phyloP scores from a whole-genome alignment of 768 basidiomycete genomes.

The Termitomyces heimii region DNA sequence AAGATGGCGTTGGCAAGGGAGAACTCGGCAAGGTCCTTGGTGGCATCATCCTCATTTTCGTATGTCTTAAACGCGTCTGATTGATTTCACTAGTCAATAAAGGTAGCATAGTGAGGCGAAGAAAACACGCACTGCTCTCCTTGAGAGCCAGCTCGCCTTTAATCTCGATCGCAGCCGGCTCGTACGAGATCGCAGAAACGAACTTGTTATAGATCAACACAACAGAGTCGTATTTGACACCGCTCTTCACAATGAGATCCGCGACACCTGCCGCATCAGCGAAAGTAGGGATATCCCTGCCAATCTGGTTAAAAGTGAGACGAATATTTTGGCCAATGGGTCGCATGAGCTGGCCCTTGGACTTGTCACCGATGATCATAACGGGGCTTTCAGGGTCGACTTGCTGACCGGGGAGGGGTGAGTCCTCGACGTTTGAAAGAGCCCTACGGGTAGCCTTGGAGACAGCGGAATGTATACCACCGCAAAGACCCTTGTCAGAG shows the following conservation, averaged over 20 bases:
- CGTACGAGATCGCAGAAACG: conserved; percentile 87
- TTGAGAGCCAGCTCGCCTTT: conserved; percentile 77
- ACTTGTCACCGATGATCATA: conserved; percentile 95
- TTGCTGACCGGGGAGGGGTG: conserved; percentile 40
- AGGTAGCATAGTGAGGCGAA: neutral
- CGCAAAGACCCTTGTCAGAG: conserved; percentile 98
- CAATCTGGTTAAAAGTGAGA: conserved; percentile 96
- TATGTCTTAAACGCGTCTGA: conserved; percentile 89
- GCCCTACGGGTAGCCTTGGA: conserved; percentile 82
- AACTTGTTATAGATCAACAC: conserved; percentile 81
- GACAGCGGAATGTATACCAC: conserved; percentile 98
- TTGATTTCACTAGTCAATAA: neutral
- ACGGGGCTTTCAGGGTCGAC: conserved; percentile 61
- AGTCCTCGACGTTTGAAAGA: conserved; percentile 46
- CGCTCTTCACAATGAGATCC: conserved; percentile 84
- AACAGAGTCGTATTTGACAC: conserved; percentile 82
- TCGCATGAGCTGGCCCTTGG: conserved; percentile 85
- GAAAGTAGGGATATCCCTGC: conserved; percentile 95
- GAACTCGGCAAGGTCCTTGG: conserved; percentile 92
- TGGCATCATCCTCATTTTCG: conserved; percentile 96
- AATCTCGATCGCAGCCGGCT: conserved; percentile 68
- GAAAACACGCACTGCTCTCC: conserved; percentile 60
- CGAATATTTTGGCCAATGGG: conserved; percentile 56
- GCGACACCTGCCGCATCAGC: conserved; percentile 93
- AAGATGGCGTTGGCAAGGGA: conserved; percentile 95